Percentiles rank a stretch among this genome's conserved stretches.
Evolutionary conservation across 106 monocot genomes (phyloP).

Genomic region (Iris macrosiphon): DNA sequence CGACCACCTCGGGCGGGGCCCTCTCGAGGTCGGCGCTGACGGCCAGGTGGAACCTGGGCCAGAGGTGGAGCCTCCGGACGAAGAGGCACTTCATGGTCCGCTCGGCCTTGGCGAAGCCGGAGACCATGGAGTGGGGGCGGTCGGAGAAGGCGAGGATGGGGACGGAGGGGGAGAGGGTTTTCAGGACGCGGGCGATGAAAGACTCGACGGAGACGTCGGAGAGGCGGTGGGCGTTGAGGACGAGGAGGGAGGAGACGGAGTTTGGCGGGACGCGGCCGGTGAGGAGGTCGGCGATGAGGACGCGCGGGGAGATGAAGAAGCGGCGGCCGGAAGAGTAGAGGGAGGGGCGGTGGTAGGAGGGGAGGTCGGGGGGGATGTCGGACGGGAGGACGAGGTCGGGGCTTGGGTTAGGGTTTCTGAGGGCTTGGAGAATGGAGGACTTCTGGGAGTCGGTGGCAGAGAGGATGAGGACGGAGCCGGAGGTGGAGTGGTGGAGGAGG

Average conservation of each 20-base stretch:
- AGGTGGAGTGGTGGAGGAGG: conserved; percentile 44
- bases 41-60: conserved; percentile 89
- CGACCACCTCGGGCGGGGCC: conserved; percentile 75
- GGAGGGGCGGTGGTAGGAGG: conserved; percentile 47
- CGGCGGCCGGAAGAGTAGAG: conserved; percentile 48
- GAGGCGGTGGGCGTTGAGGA: conserved; percentile 75
- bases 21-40: conserved; percentile 76
- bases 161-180: conserved; percentile 20
- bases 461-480: conserved; percentile 62
- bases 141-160: conserved; percentile 74
- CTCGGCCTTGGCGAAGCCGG: conserved; percentile 89
- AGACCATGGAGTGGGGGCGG: conserved; percentile 62
- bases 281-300: conserved; percentile 35
- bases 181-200: conserved; percentile 65
- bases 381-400: conserved; percentile 10
- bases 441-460: conserved; percentile 65
- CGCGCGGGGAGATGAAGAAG: conserved; percentile 42
- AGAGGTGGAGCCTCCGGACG: conserved; percentile 67
- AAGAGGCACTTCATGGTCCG: conserved; percentile 77
- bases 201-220: conserved; percentile 84
- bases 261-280: conserved; percentile 15
- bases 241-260: conserved; percentile 27
- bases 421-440: conserved; percentile 33
- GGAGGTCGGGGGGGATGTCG: conserved; percentile 61
- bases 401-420: conserved; percentile 16